Conservation (phyloP, 345 rosid genomes). For the Brassica juncea region DNA sequence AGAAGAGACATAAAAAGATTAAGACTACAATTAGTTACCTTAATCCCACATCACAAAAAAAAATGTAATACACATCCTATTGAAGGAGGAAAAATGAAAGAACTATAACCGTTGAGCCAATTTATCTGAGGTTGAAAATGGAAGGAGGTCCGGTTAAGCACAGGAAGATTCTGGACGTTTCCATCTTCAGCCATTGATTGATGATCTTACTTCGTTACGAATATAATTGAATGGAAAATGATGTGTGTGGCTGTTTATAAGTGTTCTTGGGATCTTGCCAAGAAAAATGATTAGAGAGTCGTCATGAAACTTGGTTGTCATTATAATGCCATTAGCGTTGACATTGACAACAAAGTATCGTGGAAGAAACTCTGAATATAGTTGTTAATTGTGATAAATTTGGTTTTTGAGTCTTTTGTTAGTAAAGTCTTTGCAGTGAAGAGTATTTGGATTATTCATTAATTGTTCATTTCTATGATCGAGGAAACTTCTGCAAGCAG, state of each 20-base stretch:
- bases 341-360: slow-evolving; percentile 30
- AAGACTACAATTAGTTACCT: not conserved
- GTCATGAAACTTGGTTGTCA: not conserved
- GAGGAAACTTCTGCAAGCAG: not conserved
- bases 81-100: not conserved
- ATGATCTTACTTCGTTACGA: not conserved
- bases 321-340: slow-evolving; percentile 20
- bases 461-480: not conserved
- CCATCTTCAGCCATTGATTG: slow-evolving; percentile 32
- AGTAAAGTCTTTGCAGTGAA: not conserved
- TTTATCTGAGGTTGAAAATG: slow-evolving; percentile 47
- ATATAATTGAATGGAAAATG: not conserved
- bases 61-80: not conserved
- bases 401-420: slow-evolving; percentile 7
- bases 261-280: slow-evolving; percentile 15
- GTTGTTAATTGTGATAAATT: not conserved
- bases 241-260: not conserved
- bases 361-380: slow-evolving; percentile 23
- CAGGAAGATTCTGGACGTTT: slow-evolving; percentile 23
- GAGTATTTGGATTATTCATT: not conserved
- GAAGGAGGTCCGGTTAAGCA: slow-evolving; percentile 36
- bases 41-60: not conserved
- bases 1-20: not conserved
- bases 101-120: slow-evolving; percentile 47
- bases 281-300: slow-evolving; percentile 11